phyloP scores from a whole-genome alignment of 2,329 filamentous ascomycete species.

The Paraphaeosphaeria minitans region DNA sequence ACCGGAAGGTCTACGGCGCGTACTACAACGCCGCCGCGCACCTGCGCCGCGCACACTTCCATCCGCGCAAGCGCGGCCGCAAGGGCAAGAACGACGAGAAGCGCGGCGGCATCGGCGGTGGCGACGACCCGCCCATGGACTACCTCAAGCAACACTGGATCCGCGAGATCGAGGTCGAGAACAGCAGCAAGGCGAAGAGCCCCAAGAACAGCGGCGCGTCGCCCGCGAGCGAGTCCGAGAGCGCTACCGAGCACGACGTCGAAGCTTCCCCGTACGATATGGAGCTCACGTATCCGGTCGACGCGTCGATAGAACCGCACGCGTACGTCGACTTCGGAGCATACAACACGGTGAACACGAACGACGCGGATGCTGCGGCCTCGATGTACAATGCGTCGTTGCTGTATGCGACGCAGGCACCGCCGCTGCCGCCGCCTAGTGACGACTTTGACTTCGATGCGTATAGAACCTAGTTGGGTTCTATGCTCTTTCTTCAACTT shows the following conservation, averaged over 20 bases:
- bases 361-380: conserved; percentile 22
- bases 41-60: conserved; percentile 86
- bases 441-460: conserved; percentile 38
- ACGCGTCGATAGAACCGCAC: conserved; percentile 19
- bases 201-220: conserved; percentile 13
- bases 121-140: conserved; percentile 66
- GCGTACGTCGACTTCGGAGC: conserved; percentile 29
- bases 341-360: conserved; percentile 19
- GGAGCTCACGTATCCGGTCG: conserved; percentile 12
- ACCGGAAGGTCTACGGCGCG: conserved; percentile 79
- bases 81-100: conserved; percentile 63
- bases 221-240: conserved; percentile 31
- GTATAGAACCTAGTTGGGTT: conserved; percentile 21
- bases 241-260: conserved; percentile 17
- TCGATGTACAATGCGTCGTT: conserved; percentile 23
- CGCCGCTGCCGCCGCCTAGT: neutral
- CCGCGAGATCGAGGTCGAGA: conserved; percentile 58
- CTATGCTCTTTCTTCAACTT: conserved; percentile 2
- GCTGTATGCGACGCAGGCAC: conserved; percentile 22
- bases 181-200: conserved; percentile 15
- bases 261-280: conserved; percentile 14
- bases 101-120: conserved; percentile 65
- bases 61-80: conserved; percentile 65
- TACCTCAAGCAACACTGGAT: conserved; percentile 64
- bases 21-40: conserved; percentile 97